Evolutionary conservation across 176 grass and related monocot genomes (phyloP).

Genomic region (Phoenix roebelenii): DNA sequence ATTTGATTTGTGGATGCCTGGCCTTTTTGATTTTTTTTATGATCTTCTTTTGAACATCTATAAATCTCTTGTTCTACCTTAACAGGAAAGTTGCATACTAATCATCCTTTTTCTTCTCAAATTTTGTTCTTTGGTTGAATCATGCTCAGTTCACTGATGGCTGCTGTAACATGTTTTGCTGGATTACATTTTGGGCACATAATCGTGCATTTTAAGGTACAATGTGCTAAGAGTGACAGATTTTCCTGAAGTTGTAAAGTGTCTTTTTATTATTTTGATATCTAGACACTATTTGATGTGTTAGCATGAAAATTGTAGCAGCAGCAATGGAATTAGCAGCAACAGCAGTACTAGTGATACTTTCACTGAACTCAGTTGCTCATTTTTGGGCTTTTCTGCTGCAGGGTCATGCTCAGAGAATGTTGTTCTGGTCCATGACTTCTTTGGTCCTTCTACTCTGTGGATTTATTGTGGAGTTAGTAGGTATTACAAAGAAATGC

Average conservation of each 20-base stretch:
- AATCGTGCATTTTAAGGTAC: conserved; percentile 70
- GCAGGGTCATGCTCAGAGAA: conserved; percentile 62
- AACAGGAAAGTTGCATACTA: background rate
- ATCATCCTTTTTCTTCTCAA: conserved; percentile 1
- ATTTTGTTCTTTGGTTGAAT: conserved; percentile 4
- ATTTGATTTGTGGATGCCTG: no score
- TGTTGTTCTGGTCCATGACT: conserved; percentile 53
- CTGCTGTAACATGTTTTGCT: conserved; percentile 73
- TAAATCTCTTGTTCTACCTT: no score
- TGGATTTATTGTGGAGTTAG: conserved; percentile 52
- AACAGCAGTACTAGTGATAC: no score
- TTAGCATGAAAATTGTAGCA: no score
- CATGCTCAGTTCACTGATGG: conserved; percentile 59
- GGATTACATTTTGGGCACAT: conserved; percentile 89
- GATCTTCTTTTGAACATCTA: no score
- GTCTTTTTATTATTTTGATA: no score
- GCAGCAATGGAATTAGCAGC: no score
- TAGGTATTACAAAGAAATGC: conserved; percentile 31
- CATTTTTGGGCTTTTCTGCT: background rate
- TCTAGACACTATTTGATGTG: no score
- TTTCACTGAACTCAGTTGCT: no score
- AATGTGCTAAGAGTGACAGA: background rate
- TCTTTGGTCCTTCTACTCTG: conserved; percentile 45
- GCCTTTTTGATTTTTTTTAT: no score
- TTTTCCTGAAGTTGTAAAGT: no score